Evolutionary conservation across 2,329 filamentous ascomycete genomes (phyloP), one percentile per base, ranked within the genome.

Genomic region (Stachybotrys chartarum): DNA sequence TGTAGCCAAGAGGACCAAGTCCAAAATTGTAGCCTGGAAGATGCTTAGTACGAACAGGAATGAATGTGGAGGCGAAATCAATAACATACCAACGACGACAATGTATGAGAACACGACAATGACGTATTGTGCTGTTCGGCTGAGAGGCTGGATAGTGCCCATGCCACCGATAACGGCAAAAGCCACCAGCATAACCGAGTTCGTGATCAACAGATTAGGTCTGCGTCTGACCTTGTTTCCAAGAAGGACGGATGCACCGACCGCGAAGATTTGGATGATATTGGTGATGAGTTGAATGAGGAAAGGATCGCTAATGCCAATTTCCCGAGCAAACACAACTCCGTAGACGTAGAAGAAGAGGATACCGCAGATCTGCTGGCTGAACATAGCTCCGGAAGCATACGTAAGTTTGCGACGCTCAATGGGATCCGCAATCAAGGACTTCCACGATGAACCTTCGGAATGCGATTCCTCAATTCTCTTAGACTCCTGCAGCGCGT

Each of bases 351-450:
- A 73, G 61, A 71, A 73, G 59, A 69, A 75, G 45, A 70, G 68
- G 54, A 76, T 75, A 24, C 73, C 73, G 62, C 71, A 71, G 58
- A 76, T 73, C 63, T 76, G 73, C 54, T 75, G 72, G 1, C 71
- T 68, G 50, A 71, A 64, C 65, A 75, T 67, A 48, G 69, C 72
- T 30, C 73, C 73, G 44, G 63, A 66, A 6, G 70, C 67, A 57
- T 67, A 76, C 42, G 75, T 61, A 24, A 75, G 59, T 59, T 77
- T 77, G 10, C 72, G 66, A 14, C 74, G 66, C 60, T 76, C 73
- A 47, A 75, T 65, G 0, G 73, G 74, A 49, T 76, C 71, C 1
- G 55, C 63, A 55, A 76, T 5, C 3, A 76, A 63, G 0, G 65
- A 64, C 4, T 52, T 35, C 75, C 73, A 77, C 39, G 64, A 66